phyloP scores from a whole-genome alignment of 2,329 filamentous ascomycete genomes.

The Parastagonospora nodorum region DNA sequence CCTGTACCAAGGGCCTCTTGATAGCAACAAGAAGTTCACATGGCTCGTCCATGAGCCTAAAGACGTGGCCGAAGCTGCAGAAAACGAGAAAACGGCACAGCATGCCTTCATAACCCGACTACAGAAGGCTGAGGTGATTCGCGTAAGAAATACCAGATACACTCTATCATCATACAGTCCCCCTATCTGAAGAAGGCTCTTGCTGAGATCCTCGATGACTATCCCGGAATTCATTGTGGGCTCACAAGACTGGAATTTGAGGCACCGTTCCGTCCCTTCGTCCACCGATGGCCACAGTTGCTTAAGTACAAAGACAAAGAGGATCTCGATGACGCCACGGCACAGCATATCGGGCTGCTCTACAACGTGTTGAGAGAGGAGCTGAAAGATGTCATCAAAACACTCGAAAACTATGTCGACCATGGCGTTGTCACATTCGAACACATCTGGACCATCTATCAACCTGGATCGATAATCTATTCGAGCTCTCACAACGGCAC shows the following conservation, averaged over 20 bases:
- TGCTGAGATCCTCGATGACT: constrained; percentile 59
- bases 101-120: constrained; percentile 55
- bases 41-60: constrained; percentile 33
- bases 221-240: constrained; percentile 64
- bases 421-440: constrained; percentile 47
- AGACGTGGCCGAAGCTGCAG: constrained; percentile 47
- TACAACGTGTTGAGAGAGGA: constrained; percentile 44
- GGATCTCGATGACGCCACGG: constrained; percentile 23
- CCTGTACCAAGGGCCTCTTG: no score
- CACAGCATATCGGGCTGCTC: constrained; percentile 46
- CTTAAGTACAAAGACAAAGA: constrained; percentile 15
- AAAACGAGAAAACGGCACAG: constrained; percentile 64
- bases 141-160: constrained; percentile 63
- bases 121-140: constrained; percentile 54
- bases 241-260: constrained; percentile 66
- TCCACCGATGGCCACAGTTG: constrained; percentile 64
- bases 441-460: constrained; percentile 51
- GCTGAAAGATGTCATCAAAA: constrained; percentile 46
- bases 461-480: constrained; percentile 38
- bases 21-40: constrained; percentile 3
- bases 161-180: constrained; percentile 69
- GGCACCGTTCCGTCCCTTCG: constrained; percentile 66
- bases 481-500: constrained; percentile 3
- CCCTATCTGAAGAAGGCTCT: constrained; percentile 64
- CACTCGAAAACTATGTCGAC: constrained; percentile 43